phyloP scores from a whole-genome alignment of 108 stramenopile species.

The Cyclotella choctawhatcheeana region DNA sequence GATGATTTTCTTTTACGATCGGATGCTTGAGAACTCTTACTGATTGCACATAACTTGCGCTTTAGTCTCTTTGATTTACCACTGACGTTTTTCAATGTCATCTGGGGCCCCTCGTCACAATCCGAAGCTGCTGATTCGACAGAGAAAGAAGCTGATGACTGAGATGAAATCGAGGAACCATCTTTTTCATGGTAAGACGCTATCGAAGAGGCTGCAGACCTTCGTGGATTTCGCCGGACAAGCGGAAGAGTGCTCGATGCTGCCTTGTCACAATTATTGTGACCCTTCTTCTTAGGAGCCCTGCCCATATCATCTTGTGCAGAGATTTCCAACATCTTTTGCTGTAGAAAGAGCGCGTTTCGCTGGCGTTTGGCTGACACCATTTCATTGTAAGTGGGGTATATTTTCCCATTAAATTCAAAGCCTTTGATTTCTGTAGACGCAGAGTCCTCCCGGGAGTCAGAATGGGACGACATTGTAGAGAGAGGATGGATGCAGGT shows the following conservation, averaged over 20 bases:
- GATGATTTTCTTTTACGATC: no score
- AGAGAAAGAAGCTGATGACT: neutral
- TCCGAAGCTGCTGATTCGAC: neutral
- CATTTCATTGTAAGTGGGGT: conserved; percentile 31
- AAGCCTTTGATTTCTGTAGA: conserved; percentile 1
- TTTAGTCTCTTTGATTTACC: no score
- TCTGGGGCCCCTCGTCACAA: no score
- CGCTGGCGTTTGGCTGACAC: conserved; percentile 28
- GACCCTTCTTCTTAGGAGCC: neutral
- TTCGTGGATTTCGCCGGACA: conserved; percentile 13
- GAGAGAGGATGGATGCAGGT: no score
- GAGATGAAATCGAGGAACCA: neutral
- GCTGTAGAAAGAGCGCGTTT: conserved; percentile 7
- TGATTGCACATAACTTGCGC: no score
- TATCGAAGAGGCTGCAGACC: neutral
- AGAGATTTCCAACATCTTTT: conserved; percentile 16
- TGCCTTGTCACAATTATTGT: neutral
- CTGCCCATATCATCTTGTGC: neutral
- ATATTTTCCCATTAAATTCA: conserved; percentile 20
- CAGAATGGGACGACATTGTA: no score
- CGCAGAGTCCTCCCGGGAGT: no score
- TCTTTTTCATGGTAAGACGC: conserved; percentile 2
- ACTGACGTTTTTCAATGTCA: neutral
- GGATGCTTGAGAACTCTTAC: no score
- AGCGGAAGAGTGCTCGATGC: neutral